These are phyloP conservation scores for Scheffersomyces ergatensis DNA, from an alignment of 805 yeast genomes.

Conservation along the genomic window DNA sequence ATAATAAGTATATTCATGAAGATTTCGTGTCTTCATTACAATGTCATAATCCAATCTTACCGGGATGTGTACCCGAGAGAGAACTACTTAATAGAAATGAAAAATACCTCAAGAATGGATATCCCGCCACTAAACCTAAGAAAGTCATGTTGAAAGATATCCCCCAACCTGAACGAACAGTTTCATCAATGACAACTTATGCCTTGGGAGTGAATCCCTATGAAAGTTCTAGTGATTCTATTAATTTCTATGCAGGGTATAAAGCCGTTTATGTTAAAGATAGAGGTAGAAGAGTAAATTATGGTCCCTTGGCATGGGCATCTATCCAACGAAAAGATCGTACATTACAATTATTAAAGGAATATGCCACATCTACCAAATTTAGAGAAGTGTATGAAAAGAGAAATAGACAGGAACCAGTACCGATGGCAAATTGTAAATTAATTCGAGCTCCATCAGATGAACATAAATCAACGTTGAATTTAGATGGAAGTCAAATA, in stretches of 20 bases:
- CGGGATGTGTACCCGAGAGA: constrained; percentile 4
- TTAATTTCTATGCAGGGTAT: constrained; percentile 34
- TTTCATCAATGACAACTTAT: not conserved
- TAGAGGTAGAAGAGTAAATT: constrained; percentile 21
- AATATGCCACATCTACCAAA: constrained; percentile 13
- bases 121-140: not conserved
- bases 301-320: constrained; percentile 38
- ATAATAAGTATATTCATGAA: not conserved
- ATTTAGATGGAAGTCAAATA: constrained; percentile 13
- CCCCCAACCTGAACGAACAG: not conserved
- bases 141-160: not conserved
- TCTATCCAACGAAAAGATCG: constrained; percentile 30
- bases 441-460: constrained; percentile 15
- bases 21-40: not conserved
- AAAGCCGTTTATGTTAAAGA: constrained; percentile 25
- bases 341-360: constrained; percentile 30
- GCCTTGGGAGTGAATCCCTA: constrained; percentile 24
- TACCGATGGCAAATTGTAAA: constrained; percentile 6
- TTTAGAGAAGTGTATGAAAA: not conserved
- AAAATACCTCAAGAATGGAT: not conserved
- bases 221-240: constrained; percentile 21
- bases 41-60: constrained; percentile 6
- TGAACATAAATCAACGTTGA: constrained; percentile 18
- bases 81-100: not conserved
- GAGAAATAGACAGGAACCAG: not conserved